Percentiles rank a stretch among this genome's conserved stretches.
Conservation (phyloP, 257 asterid genomes). For the Nicotiana sylvestris region DNA sequence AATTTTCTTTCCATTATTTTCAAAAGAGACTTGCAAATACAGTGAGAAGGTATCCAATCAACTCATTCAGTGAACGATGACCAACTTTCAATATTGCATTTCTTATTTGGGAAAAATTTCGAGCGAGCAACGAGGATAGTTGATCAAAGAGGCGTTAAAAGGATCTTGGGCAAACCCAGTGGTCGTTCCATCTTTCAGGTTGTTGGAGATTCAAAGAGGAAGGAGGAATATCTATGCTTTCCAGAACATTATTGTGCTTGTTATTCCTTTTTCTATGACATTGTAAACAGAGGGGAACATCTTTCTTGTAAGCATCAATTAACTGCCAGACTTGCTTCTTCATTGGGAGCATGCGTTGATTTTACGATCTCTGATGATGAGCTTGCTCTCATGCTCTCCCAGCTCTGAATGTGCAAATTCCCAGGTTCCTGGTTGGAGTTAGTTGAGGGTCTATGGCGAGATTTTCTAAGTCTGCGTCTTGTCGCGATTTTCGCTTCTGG, state of each 20-base stretch:
- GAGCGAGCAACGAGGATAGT: slow-evolving; percentile 78
- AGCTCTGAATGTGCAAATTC: slow-evolving; percentile 28
- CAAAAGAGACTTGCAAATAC: too few species aligned
- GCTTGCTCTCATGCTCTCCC: slow-evolving; percentile 61
- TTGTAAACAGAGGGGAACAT: slow-evolving; percentile 86
- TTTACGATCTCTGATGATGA: slow-evolving; percentile 72
- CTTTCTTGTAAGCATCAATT: slow-evolving; percentile 94
- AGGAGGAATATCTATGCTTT: slow-evolving; percentile 83
- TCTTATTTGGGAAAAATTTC: slow-evolving; percentile 75
- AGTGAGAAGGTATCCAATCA: too few species aligned
- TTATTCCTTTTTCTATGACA: slow-evolving; percentile 89
- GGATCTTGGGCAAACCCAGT: slow-evolving; percentile 65
- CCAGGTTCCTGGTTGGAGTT: not conserved
- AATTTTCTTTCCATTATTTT: too few species aligned
- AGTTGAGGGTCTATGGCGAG: too few species aligned
- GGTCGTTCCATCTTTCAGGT: slow-evolving; percentile 78
- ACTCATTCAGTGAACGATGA: slow-evolving; percentile 59
- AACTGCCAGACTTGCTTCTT: slow-evolving; percentile 86
- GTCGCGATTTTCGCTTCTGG: too few species aligned
- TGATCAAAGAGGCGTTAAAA: slow-evolving; percentile 78
- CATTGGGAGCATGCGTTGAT: slow-evolving; percentile 55
- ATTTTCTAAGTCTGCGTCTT: too few species aligned
- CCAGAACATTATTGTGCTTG: slow-evolving; percentile 76
- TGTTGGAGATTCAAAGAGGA: slow-evolving; percentile 76
- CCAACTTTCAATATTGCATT: slow-evolving; percentile 78